phyloP scores from a whole-genome alignment of 2,329 filamentous ascomycete species.

The Aureobasidium uvarum region DNA sequence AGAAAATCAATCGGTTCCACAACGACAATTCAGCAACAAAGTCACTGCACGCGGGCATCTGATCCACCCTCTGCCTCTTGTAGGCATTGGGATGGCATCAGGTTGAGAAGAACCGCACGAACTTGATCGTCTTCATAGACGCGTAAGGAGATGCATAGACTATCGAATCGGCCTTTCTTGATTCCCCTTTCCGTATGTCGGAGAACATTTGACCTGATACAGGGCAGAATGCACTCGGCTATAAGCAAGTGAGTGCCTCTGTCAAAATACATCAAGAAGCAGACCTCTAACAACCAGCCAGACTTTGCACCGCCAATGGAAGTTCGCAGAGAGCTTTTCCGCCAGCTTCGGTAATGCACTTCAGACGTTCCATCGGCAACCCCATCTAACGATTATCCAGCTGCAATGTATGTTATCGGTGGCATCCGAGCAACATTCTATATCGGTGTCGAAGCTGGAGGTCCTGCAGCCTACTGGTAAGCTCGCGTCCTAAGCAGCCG shows the following conservation, averaged over 20 bases:
- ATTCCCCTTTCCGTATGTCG: conserved; percentile 23
- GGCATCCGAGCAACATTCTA: conserved; percentile 60
- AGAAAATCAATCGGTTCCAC: conserved; percentile 17
- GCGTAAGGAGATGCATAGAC: conserved; percentile 45
- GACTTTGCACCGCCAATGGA: conserved; percentile 58
- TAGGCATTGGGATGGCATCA: conserved; percentile 30
- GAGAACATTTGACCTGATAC: conserved; percentile 29
- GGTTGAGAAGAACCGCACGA: conserved; percentile 43
- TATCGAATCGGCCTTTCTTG: conserved; percentile 31
- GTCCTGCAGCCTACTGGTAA: conserved; percentile 60
- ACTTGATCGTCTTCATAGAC: conserved; percentile 44
- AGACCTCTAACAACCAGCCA: conserved; percentile 35
- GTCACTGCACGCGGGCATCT: conserved; percentile 43
- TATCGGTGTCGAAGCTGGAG: conserved; percentile 61
- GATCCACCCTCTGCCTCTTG: conserved; percentile 14
- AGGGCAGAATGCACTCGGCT: conserved; percentile 51
- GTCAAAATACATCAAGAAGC: not conserved
- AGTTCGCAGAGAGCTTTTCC: conserved; percentile 58
- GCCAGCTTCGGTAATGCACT: conserved; percentile 54
- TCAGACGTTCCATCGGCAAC: not conserved
- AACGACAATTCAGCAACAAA: conserved; percentile 28
- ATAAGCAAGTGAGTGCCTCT: conserved; percentile 52
- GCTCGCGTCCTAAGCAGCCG: not conserved
- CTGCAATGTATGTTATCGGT: conserved; percentile 61
- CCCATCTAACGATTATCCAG: conserved; percentile 39